Evolutionary conservation across 2,329 filamentous ascomycete species (phyloP).

Genomic region (Phaeomoniella chlamydospora): DNA sequence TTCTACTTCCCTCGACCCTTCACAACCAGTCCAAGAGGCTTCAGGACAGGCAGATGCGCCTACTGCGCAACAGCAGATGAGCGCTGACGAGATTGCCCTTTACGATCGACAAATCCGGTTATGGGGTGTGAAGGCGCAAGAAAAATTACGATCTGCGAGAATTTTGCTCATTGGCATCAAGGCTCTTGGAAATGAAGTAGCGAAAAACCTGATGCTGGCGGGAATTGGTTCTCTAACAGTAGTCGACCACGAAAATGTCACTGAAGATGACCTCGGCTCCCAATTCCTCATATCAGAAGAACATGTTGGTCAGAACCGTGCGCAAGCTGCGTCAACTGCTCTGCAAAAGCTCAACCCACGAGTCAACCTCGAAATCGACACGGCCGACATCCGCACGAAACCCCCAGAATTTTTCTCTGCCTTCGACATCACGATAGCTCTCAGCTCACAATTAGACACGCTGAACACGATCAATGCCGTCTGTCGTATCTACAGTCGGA

Average conservation of each 20-base stretch:
- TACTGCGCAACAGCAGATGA: conserved; percentile 3
- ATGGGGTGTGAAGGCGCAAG: conserved; percentile 92
- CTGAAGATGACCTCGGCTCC: conserved; percentile 64
- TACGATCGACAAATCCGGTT: conserved; percentile 96
- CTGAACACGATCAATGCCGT: conserved; percentile 73
- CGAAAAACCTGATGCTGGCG: conserved; percentile 92
- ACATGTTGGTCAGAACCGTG: conserved; percentile 67
- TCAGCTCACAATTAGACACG: conserved; percentile 63
- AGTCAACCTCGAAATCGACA: conserved; percentile 60
- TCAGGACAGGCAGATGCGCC: conserved; percentile 2
- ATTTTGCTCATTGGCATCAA: conserved; percentile 81
- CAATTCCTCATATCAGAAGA: conserved; percentile 69
- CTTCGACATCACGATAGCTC: conserved; percentile 82
- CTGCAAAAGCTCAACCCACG: conserved; percentile 81
- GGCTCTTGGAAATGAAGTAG: conserved; percentile 82
- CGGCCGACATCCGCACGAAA: conserved; percentile 49
- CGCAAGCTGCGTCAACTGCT: conserved; percentile 61
- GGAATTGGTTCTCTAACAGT: conserved; percentile 85
- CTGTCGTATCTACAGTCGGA: conserved; percentile 59
- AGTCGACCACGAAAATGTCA: conserved; percentile 61
- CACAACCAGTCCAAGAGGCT: neutral
- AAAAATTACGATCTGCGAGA: conserved; percentile 73
- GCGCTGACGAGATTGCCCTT: conserved; percentile 78
- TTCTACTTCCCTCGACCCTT: neutral
- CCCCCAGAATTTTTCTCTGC: conserved; percentile 58